Percentiles rank a stretch among this genome's conserved stretches.
Conservation (phyloP, 2,329 filamentous ascomycete species). For the Cercospora citrullina region DNA sequence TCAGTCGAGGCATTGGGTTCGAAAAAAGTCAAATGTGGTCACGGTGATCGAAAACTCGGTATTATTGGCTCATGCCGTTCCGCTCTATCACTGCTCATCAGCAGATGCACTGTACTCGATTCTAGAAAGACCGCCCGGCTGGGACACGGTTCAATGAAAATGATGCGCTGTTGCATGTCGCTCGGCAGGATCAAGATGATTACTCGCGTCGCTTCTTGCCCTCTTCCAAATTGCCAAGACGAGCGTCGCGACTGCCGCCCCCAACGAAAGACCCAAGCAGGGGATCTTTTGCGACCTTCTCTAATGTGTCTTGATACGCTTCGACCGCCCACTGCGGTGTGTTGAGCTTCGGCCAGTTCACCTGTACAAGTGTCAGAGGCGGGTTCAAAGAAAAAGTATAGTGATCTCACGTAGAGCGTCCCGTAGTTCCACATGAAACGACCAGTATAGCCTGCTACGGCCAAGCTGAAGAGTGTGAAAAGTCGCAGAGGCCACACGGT, state of each 20-base stretch:
- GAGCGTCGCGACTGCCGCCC: slow-evolving; percentile 73
- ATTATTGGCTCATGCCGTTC: background rate
- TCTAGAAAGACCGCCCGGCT: slow-evolving; percentile 1
- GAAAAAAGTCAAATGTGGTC: background rate
- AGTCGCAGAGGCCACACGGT: slow-evolving; percentile 78
- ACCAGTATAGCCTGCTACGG: slow-evolving; percentile 67
- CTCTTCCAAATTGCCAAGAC: slow-evolving; percentile 85
- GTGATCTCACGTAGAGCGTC: slow-evolving; percentile 84
- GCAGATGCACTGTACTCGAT: slow-evolving; percentile 6
- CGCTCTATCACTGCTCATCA: background rate
- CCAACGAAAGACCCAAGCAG: slow-evolving; percentile 73
- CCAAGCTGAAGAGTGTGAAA: slow-evolving; percentile 76
- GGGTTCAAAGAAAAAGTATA: background rate
- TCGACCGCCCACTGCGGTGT: slow-evolving; percentile 83
- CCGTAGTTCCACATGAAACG: slow-evolving; percentile 81
- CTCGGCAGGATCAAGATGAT: background rate
- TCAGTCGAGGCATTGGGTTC: background rate
- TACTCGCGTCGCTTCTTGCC: slow-evolving; percentile 97
- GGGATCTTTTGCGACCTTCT: slow-evolving; percentile 77
- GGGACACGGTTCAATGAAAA: background rate
- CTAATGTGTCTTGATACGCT: slow-evolving; percentile 82
- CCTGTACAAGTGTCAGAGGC: slow-evolving; percentile 53
- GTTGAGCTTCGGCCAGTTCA: slow-evolving; percentile 98
- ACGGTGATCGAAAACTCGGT: background rate
- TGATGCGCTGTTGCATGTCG: background rate